A percentile compares a stretch with the other conserved stretches of the same genome.
Conservation (phyloP, 2,329 filamentous ascomycete genomes). For the Exophiala aquamarina region DNA sequence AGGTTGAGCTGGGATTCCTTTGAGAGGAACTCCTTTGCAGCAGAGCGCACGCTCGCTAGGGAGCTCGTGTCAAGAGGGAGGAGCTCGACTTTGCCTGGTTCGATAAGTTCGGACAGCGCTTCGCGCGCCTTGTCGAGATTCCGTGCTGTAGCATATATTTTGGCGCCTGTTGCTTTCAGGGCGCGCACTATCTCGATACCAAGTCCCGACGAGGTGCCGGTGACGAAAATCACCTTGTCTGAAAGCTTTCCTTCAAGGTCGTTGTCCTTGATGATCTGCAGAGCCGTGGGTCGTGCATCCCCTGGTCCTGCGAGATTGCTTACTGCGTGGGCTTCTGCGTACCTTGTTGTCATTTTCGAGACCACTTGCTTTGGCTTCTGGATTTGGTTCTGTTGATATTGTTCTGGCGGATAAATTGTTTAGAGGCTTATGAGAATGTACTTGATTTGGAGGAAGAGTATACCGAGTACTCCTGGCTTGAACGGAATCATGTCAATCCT, state of each 20-base stretch:
- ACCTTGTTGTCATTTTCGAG: slow-evolving; percentile 27
- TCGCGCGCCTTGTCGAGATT: slow-evolving; percentile 35
- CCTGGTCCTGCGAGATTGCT: slow-evolving; percentile 23
- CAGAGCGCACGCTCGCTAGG: slow-evolving; percentile 33
- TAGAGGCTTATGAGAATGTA: too few relatives aligned
- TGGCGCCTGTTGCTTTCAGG: slow-evolving; percentile 39
- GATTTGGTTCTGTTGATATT: too few relatives aligned
- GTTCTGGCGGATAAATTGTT: too few relatives aligned
- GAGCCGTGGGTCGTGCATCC: slow-evolving; percentile 26
- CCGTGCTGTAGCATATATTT: slow-evolving; percentile 38
- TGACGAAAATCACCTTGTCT: slow-evolving; percentile 40
- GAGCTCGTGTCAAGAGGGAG: slow-evolving; percentile 36
- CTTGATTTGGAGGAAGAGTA: too few relatives aligned
- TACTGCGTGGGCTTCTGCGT: slow-evolving; percentile 28
- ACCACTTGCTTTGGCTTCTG: too few relatives aligned
- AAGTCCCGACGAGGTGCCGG: slow-evolving; percentile 40
- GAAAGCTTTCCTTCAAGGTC: slow-evolving; percentile 21
- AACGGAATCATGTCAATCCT: too few relatives aligned
- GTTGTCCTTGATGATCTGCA: slow-evolving; percentile 29
- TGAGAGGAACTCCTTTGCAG: slow-evolving; percentile 30
- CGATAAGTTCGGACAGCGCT: slow-evolving; percentile 28
- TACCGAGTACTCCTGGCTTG: too few relatives aligned
- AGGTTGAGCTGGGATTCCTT: slow-evolving; percentile 34
- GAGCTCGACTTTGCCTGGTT: slow-evolving; percentile 31
- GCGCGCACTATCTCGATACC: slow-evolving; percentile 42